Evolutionary conservation across 192 early-diverging fungal species (phyloP).

Genomic region (Thoreauomyces humboldtii): DNA sequence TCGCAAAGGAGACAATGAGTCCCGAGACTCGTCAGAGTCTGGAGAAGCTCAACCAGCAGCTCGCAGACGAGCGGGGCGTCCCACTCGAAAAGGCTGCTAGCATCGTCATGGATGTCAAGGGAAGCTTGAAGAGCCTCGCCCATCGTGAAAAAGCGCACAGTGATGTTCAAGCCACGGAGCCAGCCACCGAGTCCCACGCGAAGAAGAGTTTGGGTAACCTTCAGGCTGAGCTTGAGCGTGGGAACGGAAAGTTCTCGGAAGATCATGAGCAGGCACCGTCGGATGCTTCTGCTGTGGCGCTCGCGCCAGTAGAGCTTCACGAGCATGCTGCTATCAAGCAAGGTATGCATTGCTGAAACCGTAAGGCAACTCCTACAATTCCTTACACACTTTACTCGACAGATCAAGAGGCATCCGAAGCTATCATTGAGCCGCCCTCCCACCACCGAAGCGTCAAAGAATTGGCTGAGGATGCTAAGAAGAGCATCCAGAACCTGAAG

Average conservation of each 20-base stretch:
- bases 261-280: neutral
- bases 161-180: neutral
- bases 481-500: constrained; percentile 12
- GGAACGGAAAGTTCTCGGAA: neutral
- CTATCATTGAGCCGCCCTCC: too few species aligned
- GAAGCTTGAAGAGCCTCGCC: constrained; percentile 16
- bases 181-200: constrained; percentile 2
- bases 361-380: neutral
- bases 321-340: neutral
- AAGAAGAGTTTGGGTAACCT: neutral
- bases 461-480: constrained; percentile 8
- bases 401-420: neutral
- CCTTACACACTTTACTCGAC: neutral
- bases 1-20: neutral
- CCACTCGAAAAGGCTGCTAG: constrained; percentile 11
- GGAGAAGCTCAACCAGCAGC: constrained; percentile 13
- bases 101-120: neutral
- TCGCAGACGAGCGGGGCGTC: constrained; percentile 12
- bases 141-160: neutral
- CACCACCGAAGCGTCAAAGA: constrained; percentile 8
- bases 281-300: neutral
- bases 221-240: neutral
- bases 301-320: constrained; percentile 10
- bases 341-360: too few species aligned
- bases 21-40: constrained; percentile 8